Conservation (phyloP, 2,329 filamentous ascomycete genomes). For the Xylaria sp. region DNA sequence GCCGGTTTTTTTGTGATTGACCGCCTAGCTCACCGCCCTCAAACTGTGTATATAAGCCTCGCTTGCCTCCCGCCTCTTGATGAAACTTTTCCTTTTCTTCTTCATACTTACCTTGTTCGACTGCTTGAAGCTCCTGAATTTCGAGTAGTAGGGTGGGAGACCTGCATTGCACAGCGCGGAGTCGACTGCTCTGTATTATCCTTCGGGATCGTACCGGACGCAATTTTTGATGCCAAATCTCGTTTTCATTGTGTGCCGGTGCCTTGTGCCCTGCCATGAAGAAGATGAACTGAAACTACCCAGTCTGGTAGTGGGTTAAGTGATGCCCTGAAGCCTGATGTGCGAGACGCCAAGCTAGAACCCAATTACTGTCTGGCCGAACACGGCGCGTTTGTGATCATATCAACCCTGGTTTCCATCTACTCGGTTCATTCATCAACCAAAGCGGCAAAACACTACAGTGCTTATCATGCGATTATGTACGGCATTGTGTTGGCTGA, state of each 20-base stretch:
- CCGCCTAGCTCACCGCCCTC: constrained; percentile 32
- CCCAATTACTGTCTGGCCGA: background rate
- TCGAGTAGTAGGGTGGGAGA: constrained; percentile 55
- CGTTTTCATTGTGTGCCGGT: constrained; percentile 58
- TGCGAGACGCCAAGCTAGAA: background rate
- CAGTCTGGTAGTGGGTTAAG: too few species aligned
- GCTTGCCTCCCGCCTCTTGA: constrained; percentile 29
- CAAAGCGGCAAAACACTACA: background rate
- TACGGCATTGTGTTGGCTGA: background rate
- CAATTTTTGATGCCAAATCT: constrained; percentile 58
- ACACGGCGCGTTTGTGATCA: background rate
- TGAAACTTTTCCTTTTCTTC: constrained; percentile 51
- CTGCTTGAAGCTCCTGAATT: constrained; percentile 57
- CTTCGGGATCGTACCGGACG: constrained; percentile 62
- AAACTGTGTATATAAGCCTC: constrained; percentile 40
- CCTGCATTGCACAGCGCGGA: constrained; percentile 66
- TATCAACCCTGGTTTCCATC: too few species aligned
- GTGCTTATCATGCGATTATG: background rate
- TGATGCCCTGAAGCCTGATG: background rate
- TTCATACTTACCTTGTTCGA: constrained; percentile 64
- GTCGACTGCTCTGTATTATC: constrained; percentile 60
- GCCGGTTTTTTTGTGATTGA: constrained; percentile 23
- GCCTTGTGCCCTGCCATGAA: constrained; percentile 56
- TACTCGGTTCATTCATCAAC: background rate
- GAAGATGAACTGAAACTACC: constrained; percentile 49